Conservation (phyloP, 1,139 yeast genomes). For the Candida sanyaensis region DNA sequence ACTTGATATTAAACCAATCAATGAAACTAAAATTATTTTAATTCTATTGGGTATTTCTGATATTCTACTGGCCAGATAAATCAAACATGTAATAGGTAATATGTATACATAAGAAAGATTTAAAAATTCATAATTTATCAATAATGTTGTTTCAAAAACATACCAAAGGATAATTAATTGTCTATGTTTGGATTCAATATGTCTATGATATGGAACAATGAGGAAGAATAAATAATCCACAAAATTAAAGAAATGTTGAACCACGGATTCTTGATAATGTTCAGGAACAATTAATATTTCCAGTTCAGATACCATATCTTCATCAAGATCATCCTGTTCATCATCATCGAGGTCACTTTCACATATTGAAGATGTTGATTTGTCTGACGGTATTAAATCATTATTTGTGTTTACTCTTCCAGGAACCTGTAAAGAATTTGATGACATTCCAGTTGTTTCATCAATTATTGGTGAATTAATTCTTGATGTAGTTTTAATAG, state of each 20-base stretch:
- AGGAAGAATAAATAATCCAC: slow-evolving; percentile 22
- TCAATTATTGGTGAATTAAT: slow-evolving; percentile 5
- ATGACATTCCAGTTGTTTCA: not conserved
- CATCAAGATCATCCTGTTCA: not conserved
- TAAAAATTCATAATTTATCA: slow-evolving; percentile 21
- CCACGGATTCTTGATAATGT: slow-evolving; percentile 16
- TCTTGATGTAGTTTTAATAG: slow-evolving; percentile 9
- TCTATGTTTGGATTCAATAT: slow-evolving; percentile 10
- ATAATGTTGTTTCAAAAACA: slow-evolving; percentile 19
- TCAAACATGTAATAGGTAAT: slow-evolving; percentile 3
- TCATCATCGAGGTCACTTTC: not conserved
- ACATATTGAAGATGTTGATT: not conserved
- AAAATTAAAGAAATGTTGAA: slow-evolving; percentile 16
- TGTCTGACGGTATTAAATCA: not conserved
- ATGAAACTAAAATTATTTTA: slow-evolving; percentile 12
- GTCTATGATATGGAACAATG: slow-evolving; percentile 22
- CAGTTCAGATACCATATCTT: not conserved
- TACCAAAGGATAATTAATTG: slow-evolving; percentile 20
- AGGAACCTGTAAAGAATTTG: slow-evolving; percentile 1
- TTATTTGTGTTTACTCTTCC: not conserved
- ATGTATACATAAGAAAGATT: slow-evolving; percentile 11
- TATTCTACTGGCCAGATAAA: not conserved
- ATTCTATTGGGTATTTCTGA: not conserved
- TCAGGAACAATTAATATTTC: slow-evolving; percentile 1
- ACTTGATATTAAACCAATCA: slow-evolving; percentile 28